Conservation (phyloP, 441 rosid genomes). For the Euphorbia corollata region DNA sequence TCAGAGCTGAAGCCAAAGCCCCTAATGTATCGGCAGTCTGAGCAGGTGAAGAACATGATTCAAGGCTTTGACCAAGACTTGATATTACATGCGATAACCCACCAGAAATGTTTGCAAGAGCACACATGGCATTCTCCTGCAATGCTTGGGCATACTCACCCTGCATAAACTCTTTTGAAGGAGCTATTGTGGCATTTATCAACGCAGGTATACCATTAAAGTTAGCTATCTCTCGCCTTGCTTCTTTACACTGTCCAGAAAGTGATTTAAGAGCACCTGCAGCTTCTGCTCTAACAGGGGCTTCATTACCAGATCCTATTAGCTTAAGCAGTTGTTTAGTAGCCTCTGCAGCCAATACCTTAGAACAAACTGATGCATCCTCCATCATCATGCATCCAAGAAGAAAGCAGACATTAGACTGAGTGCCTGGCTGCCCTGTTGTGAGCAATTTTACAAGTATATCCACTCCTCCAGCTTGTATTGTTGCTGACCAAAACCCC, state of each 20-base stretch:
- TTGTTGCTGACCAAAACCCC: conserved; percentile 88
- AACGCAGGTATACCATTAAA: conserved; percentile 86
- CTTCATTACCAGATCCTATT: conserved; percentile 92
- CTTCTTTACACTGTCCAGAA: conserved; percentile 90
- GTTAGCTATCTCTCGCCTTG: conserved; percentile 83
- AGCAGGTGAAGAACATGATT: conserved; percentile 90
- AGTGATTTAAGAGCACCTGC: conserved; percentile 97
- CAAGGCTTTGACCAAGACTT: conserved; percentile 99
- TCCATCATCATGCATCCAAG: conserved; percentile 97
- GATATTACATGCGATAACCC: conserved; percentile 95
- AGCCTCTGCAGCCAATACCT: conserved; percentile 78
- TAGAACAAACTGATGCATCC: conserved; percentile 83
- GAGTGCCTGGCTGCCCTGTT: conserved; percentile 72
- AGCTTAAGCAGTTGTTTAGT: conserved; percentile 86
- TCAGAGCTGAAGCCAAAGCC: conserved; percentile 95
- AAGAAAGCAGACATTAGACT: conserved; percentile 89
- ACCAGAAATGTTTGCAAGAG: conserved; percentile 96
- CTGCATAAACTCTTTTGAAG: conserved; percentile 99
- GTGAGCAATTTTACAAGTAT: conserved; percentile 90
- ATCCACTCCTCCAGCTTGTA: conserved; percentile 97
- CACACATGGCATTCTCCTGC: conserved; percentile 99
- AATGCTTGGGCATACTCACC: conserved; percentile 97
- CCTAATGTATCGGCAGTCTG: conserved; percentile 98
- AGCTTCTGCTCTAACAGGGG: conserved; percentile 96
- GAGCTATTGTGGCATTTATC: conserved; percentile 97